phyloP scores from a whole-genome alignment of 164 flowering plant species.

The Berberis vulgaris region DNA sequence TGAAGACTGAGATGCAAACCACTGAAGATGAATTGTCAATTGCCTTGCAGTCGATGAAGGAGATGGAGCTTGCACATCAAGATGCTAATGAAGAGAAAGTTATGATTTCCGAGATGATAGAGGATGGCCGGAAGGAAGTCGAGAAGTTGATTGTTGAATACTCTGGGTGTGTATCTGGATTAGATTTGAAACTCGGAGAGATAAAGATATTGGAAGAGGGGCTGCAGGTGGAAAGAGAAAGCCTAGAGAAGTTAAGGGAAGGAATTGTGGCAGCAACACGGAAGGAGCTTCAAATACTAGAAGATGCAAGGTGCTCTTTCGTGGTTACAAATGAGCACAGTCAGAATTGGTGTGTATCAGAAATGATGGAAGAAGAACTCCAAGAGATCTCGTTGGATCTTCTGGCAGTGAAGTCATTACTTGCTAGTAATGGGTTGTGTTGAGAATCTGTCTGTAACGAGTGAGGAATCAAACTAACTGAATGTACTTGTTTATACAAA shows the following conservation, averaged over 20 bases:
- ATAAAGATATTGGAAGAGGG: conserved; percentile 43
- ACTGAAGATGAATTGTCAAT: conserved; percentile 19
- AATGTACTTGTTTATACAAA: too few relatives aligned
- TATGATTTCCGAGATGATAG: conserved; percentile 35
- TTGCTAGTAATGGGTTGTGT: conserved; percentile 8
- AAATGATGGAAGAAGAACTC: conserved; percentile 40
- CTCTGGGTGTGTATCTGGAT: conserved; percentile 40
- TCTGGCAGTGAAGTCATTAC: conserved; percentile 34
- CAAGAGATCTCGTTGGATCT: conserved; percentile 24
- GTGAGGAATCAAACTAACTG: too few relatives aligned
- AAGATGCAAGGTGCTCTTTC: conserved; percentile 12
- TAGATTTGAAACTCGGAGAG: conserved; percentile 45
- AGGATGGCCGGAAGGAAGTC: conserved; percentile 34
- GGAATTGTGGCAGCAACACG: conserved; percentile 17
- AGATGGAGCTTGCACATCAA: conserved; percentile 35
- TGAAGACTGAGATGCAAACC: conserved; percentile 27
- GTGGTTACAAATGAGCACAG: background rate
- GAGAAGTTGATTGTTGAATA: conserved; percentile 48
- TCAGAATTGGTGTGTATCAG: conserved; percentile 22
- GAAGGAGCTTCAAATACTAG: conserved; percentile 28
- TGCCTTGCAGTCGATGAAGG: conserved; percentile 11
- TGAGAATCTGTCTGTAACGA: too few relatives aligned
- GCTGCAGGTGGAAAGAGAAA: conserved; percentile 16
- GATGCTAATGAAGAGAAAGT: conserved; percentile 37
- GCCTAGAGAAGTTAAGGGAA: conserved; percentile 27